phyloP scores from a whole-genome alignment of 306 rosid genomes.

The Herpetospermum pedunculosum region DNA sequence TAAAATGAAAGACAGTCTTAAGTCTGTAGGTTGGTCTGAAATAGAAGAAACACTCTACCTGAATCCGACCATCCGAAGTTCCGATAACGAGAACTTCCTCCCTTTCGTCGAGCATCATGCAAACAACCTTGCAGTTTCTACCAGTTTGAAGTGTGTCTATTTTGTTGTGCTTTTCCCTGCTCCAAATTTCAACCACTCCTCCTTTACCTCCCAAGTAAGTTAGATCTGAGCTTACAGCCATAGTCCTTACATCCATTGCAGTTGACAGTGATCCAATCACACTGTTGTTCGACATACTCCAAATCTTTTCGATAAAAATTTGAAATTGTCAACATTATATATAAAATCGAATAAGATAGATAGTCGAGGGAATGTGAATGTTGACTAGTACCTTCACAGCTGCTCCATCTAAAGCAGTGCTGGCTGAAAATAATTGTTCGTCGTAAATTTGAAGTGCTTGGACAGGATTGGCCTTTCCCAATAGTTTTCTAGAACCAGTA shows the following conservation, averaged over 20 bases:
- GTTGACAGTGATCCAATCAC: conserved; percentile 54
- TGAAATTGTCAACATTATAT: not conserved
- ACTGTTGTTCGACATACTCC: conserved; percentile 49
- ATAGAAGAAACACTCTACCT: conserved; percentile 24
- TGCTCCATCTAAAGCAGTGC: conserved; percentile 61
- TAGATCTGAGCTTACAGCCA: conserved; percentile 71
- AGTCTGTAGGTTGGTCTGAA: too few species aligned
- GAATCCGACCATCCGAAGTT: conserved; percentile 78
- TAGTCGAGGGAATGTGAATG: not conserved
- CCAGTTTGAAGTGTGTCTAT: conserved; percentile 52
- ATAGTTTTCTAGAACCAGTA: conserved; percentile 52
- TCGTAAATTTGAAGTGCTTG: conserved; percentile 49
- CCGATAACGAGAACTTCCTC: conserved; percentile 74
- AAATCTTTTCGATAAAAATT: conserved; percentile 33
- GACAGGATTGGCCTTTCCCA: conserved; percentile 66
- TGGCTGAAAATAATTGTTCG: conserved; percentile 56
- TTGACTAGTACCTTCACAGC: conserved; percentile 55
- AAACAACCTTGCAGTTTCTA: conserved; percentile 47
- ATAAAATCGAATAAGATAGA: not conserved
- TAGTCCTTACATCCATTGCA: conserved; percentile 55
- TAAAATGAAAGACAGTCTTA: too few species aligned
- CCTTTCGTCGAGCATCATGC: conserved; percentile 52
- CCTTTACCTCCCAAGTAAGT: conserved; percentile 80
- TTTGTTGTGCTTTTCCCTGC: conserved; percentile 44
- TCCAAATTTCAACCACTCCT: conserved; percentile 76